phyloP scores from a whole-genome alignment of 176 grass and related monocot genomes.

The Paspalum notatum region DNA sequence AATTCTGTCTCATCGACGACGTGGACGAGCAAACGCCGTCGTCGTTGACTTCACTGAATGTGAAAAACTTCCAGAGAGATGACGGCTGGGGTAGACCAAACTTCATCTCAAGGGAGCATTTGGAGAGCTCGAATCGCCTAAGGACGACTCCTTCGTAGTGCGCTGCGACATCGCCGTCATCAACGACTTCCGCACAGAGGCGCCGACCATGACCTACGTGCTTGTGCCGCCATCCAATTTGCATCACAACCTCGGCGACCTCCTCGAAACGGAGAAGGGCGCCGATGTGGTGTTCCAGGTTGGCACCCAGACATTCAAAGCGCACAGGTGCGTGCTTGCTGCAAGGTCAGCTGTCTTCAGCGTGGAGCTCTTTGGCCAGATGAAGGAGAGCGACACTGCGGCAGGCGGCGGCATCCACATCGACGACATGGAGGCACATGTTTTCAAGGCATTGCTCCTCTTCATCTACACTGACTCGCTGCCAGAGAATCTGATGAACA shows the following conservation, averaged over 20 bases:
- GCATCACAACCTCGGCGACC: conserved; percentile 9
- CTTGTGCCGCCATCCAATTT: background rate
- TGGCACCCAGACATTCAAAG: background rate
- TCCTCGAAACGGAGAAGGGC: conserved; percentile 4
- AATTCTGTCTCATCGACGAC: background rate
- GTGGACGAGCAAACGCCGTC: background rate
- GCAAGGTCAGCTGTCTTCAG: conserved; percentile 15
- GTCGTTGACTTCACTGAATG: background rate
- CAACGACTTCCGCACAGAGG: background rate
- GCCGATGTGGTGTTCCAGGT: conserved; percentile 35
- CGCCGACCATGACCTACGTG: background rate
- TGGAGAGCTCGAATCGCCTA: background rate
- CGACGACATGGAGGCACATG: conserved; percentile 26
- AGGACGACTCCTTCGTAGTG: background rate
- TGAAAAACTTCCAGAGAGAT: background rate
- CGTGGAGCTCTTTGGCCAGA: conserved; percentile 7
- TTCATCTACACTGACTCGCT: conserved; percentile 54
- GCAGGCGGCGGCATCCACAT: background rate
- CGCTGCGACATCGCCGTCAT: background rate
- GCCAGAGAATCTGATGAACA: too few species aligned
- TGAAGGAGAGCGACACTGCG: background rate
- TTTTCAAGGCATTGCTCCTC: conserved; percentile 42
- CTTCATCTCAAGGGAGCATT: background rate
- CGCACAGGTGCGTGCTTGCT: conserved; percentile 35
- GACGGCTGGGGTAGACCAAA: background rate